A percentile compares a stretch with the other conserved stretches of the same genome.
Evolutionary conservation across 441 rosid species (phyloP).

Genomic region (Gossypium aridum): DNA sequence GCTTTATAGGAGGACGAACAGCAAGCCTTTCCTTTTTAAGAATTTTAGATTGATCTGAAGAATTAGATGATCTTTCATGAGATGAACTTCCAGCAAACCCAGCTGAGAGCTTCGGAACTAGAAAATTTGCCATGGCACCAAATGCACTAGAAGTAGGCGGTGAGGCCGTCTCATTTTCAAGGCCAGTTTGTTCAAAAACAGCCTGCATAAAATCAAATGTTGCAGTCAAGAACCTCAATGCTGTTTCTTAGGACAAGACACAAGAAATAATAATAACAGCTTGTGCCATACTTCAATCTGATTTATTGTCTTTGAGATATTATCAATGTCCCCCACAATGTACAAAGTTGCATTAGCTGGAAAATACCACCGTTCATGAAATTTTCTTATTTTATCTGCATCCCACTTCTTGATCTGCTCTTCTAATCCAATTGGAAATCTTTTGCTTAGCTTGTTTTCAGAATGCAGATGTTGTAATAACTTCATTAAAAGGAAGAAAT

Average conservation of each 20-base stretch:
- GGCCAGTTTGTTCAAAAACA: conserved; percentile 67
- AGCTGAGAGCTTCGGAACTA: conserved; percentile 92
- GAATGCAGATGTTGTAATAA: conserved; percentile 95
- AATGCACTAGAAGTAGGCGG: conserved; percentile 73
- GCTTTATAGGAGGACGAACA: conserved; percentile 92
- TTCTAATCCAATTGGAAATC: conserved; percentile 98
- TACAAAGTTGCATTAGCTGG: conserved; percentile 96
- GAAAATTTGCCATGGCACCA: conserved; percentile 98
- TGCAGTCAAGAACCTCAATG: conserved; percentile 15
- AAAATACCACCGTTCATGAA: conserved; percentile 99
- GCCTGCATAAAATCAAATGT: conserved; percentile 49
- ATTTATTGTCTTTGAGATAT: conserved; percentile 61
- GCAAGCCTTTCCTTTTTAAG: conserved; percentile 76
- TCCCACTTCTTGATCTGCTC: conserved; percentile 99
- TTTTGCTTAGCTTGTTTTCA: conserved; percentile 95
- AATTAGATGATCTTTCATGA: conserved; percentile 48
- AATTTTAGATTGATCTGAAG: conserved; percentile 58
- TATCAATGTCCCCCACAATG: conserved; percentile 86
- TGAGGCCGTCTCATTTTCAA: conserved; percentile 49
- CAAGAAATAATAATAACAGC: conserved; percentile 8
- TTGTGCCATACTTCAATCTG: conserved; percentile 69
- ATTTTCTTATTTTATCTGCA: conserved; percentile 95
- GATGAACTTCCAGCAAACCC: conserved; percentile 79
- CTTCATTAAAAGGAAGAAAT: conserved; percentile 37
- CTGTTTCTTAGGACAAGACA: conserved; percentile 11